phyloP scores from a whole-genome alignment of 2,329 filamentous ascomycete genomes.

The Penicillium sp. region DNA sequence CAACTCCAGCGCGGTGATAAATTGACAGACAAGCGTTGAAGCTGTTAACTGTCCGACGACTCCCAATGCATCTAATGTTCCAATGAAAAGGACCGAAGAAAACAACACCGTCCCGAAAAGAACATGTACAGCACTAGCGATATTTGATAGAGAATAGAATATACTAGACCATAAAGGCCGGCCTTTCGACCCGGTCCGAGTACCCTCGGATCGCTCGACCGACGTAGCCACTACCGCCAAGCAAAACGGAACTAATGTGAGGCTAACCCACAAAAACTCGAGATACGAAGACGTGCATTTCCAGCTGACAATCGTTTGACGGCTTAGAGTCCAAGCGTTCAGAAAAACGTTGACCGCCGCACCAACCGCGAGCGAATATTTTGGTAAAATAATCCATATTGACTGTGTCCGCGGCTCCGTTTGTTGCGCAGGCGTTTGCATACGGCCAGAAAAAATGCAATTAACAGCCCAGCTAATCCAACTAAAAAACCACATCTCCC shows the following conservation, averaged over 20 bases:
- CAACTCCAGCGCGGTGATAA: neutral
- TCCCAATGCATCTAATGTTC: neutral
- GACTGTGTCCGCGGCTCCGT: neutral
- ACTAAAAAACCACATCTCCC: neutral
- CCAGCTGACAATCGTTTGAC: neutral
- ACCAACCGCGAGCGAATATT: neutral
- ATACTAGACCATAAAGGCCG: neutral
- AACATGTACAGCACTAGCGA: neutral
- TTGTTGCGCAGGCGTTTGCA: neutral
- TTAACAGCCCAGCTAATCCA: neutral
- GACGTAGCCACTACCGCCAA: neutral
- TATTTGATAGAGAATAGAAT: neutral
- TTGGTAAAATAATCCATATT: neutral
- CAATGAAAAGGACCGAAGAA: neutral
- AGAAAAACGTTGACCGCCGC: neutral
- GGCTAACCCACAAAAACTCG: neutral
- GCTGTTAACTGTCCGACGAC: neutral
- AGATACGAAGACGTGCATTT: neutral
- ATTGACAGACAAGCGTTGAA: neutral
- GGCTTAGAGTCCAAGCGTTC: neutral
- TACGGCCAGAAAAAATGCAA: neutral
- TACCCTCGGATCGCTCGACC: neutral
- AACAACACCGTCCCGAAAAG: neutral
- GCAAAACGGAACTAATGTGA: neutral
- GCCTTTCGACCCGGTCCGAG: neutral